Evolutionary conservation across 2,329 filamentous ascomycete genomes (phyloP).

Genomic region (Microsporum ferrugineum): DNA sequence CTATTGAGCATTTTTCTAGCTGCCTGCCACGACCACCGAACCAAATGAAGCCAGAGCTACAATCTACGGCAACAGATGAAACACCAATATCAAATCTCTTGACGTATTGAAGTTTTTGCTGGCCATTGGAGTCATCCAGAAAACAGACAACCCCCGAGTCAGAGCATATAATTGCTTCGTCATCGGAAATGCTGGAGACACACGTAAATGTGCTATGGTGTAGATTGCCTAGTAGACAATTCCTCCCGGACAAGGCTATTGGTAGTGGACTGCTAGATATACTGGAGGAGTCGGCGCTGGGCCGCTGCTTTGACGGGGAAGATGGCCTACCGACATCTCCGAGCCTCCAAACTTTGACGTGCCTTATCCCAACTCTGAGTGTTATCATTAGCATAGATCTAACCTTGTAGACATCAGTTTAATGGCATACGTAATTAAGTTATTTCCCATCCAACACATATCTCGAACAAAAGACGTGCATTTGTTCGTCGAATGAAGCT

Average conservation of each 20-base stretch:
- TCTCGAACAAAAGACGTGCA: slow-evolving; percentile 77
- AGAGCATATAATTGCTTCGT: slow-evolving; percentile 69
- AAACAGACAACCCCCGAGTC: slow-evolving; percentile 84
- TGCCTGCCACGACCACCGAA: slow-evolving; percentile 57
- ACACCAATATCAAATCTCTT: slow-evolving; percentile 57
- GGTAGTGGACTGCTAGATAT: slow-evolving; percentile 37
- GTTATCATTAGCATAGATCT: background rate
- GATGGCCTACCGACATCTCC: slow-evolving; percentile 48
- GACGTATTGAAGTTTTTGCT: slow-evolving; percentile 58
- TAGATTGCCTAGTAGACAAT: slow-evolving; percentile 70
- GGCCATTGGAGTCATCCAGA: slow-evolving; percentile 62
- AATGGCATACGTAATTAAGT: slow-evolving; percentile 56
- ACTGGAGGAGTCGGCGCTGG: slow-evolving; percentile 29
- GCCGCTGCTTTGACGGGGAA: slow-evolving; percentile 55
- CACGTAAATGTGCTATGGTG: slow-evolving; percentile 78
- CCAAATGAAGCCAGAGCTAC: slow-evolving; percentile 47
- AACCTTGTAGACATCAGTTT: slow-evolving; percentile 4
- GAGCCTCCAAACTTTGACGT: slow-evolving; percentile 86
- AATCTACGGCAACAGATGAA: slow-evolving; percentile 52
- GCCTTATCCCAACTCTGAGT: slow-evolving; percentile 59
- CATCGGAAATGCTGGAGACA: slow-evolving; percentile 58
- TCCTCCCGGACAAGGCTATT: slow-evolving; percentile 70
- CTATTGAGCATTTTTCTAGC: slow-evolving; percentile 37
- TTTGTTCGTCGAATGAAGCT: slow-evolving; percentile 74
- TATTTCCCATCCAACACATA: slow-evolving; percentile 83